Evolutionary conservation across 352 stramenopile genomes (phyloP), one percentile per base, ranked within the genome.

Genomic region (Pythium aquatile): DNA sequence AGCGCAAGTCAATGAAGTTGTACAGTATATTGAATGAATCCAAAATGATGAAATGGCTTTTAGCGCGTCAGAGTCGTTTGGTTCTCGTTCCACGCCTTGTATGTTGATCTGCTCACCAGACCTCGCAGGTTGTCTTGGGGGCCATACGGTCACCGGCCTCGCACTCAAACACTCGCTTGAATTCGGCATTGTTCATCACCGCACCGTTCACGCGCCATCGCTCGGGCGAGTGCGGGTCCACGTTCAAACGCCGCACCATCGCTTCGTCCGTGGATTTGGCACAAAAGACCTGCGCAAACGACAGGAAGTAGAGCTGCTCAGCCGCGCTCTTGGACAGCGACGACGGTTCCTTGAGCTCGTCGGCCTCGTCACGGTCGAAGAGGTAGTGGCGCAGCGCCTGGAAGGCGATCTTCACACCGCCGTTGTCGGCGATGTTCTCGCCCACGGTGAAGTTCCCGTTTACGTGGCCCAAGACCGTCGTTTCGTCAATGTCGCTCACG

Each of bases 401-500:
- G 65, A 82, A 93, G 10, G 85, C 74, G 8, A 96, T 63, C 60
- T 85, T 88, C 28, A 96, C 69, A 32, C 87, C 87, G 16, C 87
- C 87, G 37, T 92, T 88, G 73, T 96, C 87, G 0, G 87, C 87
- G 32, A 94, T 93, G 65, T 93, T 94, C 64, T 96, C 85, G 24
- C 83, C 75, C 24, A 94, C 33, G 17, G 85, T 96, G 63, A 79
- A 87, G 52, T 90, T 85, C 2, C 87, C 85, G 47, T 94, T 92
- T 51, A 94, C 81, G 46, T 85, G 46, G 13, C 82, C 84, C 14
- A 95, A 57, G 17, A 85, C 64, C 1, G 75, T 78, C 13, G 54
- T 69, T 4, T 63, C n/a, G 40, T 87, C 73, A 6, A 70, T 73
- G 4, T 40, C 65, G 51, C 84, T 90, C 9, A 56, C 58, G 17